phyloP scores from a whole-genome alignment of 192 early-diverging fungal genomes.

The Linnemannia zychae region DNA sequence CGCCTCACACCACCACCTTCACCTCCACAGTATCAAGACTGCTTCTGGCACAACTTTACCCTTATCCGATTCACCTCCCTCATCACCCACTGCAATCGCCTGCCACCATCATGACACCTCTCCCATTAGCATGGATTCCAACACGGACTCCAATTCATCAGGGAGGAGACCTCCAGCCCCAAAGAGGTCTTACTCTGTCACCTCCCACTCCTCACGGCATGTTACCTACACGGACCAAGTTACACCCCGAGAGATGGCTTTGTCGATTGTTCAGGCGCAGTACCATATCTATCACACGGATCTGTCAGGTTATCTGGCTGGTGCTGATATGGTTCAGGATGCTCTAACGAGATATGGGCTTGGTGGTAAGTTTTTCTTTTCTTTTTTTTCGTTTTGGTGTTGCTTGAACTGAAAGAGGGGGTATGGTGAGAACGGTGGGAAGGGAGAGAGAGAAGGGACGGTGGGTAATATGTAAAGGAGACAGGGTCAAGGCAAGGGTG shows the following conservation, averaged over 20 bases:
- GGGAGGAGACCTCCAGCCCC: not conserved
- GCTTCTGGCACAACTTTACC: not conserved
- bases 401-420: not conserved
- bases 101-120: not conserved
- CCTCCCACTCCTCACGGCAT: slow-evolving; percentile 38
- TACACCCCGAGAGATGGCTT: slow-evolving; percentile 36
- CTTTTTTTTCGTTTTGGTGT: not conserved
- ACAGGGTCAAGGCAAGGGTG: not conserved
- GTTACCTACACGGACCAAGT: slow-evolving; percentile 36
- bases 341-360: slow-evolving; percentile 36
- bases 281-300: slow-evolving; percentile 54
- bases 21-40: not conserved
- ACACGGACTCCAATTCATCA: not conserved
- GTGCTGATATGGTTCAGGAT: slow-evolving; percentile 51
- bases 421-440: not conserved
- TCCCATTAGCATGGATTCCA: not conserved
- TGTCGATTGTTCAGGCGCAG: slow-evolving; percentile 50
- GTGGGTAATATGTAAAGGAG: not conserved
- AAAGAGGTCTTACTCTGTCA: slow-evolving; percentile 25
- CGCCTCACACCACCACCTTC: slow-evolving; percentile 10
- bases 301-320: slow-evolving; percentile 43
- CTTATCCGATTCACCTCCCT: not conserved
- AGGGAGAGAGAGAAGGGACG: not conserved
- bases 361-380: slow-evolving; percentile 29
- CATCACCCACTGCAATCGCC: slow-evolving; percentile 1